phyloP scores from a whole-genome alignment of 495 filamentous ascomycete genomes.

The Cercophora sp. region DNA sequence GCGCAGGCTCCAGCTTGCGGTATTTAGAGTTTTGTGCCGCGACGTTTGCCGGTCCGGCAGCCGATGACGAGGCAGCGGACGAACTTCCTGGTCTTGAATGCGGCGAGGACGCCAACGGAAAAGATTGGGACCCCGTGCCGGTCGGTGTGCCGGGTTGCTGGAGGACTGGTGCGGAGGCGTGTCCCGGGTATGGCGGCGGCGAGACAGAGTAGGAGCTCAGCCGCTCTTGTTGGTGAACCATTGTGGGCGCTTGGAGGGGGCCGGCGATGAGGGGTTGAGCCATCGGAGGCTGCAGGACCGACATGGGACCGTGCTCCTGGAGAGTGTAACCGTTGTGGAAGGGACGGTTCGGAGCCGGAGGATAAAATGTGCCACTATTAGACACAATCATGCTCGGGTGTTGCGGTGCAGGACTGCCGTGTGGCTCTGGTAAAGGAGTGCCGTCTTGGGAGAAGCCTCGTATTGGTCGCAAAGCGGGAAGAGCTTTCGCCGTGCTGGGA shows the following conservation, averaged over 20 bases:
- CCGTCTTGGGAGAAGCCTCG: constrained; percentile 22
- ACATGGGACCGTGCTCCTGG: constrained; percentile 26
- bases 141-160: constrained; percentile 14
- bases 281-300: constrained; percentile 21
- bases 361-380: constrained; percentile 38
- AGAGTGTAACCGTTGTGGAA: constrained; percentile 39
- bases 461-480: constrained; percentile 43
- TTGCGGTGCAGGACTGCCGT: constrained; percentile 21
- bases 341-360: constrained; percentile 31
- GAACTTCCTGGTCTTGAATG: constrained; percentile 23
- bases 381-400: constrained; percentile 30
- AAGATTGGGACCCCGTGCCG: background rate
- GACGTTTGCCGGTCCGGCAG: constrained; percentile 15
- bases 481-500: constrained; percentile 19
- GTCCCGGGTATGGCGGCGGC: constrained; percentile 15
- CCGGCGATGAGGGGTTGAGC: constrained; percentile 8
- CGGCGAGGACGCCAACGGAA: constrained; percentile 5
- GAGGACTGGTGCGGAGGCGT: background rate
- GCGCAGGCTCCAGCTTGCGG: constrained; percentile 47
- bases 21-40: constrained; percentile 28
- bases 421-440: constrained; percentile 23
- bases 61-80: constrained; percentile 21
- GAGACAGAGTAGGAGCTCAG: constrained; percentile 17
- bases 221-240: constrained; percentile 8
- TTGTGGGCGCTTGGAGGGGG: constrained; percentile 11